Evolutionary conservation across 1,284 basidiomycete genomes (phyloP).

Genomic region (Leccinum huronense): DNA sequence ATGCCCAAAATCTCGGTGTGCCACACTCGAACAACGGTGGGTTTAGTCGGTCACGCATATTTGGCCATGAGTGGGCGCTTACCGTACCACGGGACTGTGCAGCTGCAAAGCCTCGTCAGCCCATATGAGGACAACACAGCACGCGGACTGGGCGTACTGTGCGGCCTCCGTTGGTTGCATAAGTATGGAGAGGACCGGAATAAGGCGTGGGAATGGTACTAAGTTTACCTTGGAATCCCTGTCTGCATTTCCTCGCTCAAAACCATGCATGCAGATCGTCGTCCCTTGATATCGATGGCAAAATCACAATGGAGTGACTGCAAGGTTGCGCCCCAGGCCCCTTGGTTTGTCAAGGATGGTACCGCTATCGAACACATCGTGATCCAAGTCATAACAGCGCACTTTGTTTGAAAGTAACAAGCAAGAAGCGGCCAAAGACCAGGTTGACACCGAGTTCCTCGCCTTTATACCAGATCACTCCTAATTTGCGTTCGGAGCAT

Average conservation of each 20-base stretch:
- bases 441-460: conserved; percentile 1
- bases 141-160: neutral
- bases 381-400: conserved; percentile 21
- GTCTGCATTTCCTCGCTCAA: conserved; percentile 7
- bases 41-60: neutral
- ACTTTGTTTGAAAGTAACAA: conserved; percentile 18
- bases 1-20: neutral
- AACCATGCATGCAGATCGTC: conserved; percentile 22
- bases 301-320: conserved; percentile 17
- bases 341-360: conserved; percentile 16
- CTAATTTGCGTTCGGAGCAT: neutral
- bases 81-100: neutral
- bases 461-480: conserved; percentile 18
- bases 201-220: neutral
- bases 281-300: conserved; percentile 20
- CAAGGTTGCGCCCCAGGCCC: conserved; percentile 1
- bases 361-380: conserved; percentile 13
- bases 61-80: neutral
- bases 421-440: conserved; percentile 22
- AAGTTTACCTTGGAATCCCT: neutral
- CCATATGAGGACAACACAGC: neutral
- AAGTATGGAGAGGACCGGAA: neutral
- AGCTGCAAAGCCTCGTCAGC: neutral
- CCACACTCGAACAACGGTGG: neutral
- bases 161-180: neutral